A percentile compares a stretch with the other conserved stretches of the same genome.
phyloP scores from a whole-genome alignment of 2,329 filamentous ascomycete genomes.

The Cercospora janseana region DNA sequence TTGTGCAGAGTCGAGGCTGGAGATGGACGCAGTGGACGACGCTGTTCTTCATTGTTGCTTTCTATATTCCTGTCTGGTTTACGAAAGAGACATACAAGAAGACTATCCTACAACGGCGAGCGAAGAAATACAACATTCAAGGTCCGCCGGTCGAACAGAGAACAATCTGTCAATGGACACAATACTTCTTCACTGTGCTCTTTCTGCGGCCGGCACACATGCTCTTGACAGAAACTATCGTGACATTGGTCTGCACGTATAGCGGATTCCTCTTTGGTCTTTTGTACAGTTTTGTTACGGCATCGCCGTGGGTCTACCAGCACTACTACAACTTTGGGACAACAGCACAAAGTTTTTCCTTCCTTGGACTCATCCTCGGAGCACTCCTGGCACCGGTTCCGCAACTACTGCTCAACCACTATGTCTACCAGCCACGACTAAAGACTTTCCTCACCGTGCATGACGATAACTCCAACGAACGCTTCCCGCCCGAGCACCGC shows the following conservation, averaged over 20 bases:
- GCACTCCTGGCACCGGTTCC: constrained; percentile 28
- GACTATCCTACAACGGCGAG: constrained; percentile 34
- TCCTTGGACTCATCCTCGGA: constrained; percentile 34
- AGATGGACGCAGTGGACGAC: constrained; percentile 39
- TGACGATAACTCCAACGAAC: constrained; percentile 3
- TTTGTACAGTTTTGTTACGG: constrained; percentile 45
- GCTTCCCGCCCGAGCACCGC: constrained; percentile 35
- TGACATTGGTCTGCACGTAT: constrained; percentile 44
- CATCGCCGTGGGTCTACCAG: constrained; percentile 37
- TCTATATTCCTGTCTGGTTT: constrained; percentile 33
- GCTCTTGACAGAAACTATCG: constrained; percentile 45
- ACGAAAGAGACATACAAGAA: constrained; percentile 39
- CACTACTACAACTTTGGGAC: constrained; percentile 33
- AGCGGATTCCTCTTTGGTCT: constrained; percentile 43
- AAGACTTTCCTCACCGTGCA: constrained; percentile 2
- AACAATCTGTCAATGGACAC: constrained; percentile 16
- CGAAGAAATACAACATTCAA: constrained; percentile 30
- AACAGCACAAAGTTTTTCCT: constrained; percentile 37
- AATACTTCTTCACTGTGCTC: constrained; percentile 28
- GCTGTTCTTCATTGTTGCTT: constrained; percentile 34
- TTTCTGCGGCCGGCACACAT: constrained; percentile 37
- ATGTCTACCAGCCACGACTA: constrained; percentile 33
- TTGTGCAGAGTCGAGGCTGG: constrained; percentile 35
- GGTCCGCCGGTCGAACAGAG: constrained; percentile 20
- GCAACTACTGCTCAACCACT: constrained; percentile 29